Conservation (phyloP, 1,139 yeast species). For the Ogataea hybrid region DNA sequence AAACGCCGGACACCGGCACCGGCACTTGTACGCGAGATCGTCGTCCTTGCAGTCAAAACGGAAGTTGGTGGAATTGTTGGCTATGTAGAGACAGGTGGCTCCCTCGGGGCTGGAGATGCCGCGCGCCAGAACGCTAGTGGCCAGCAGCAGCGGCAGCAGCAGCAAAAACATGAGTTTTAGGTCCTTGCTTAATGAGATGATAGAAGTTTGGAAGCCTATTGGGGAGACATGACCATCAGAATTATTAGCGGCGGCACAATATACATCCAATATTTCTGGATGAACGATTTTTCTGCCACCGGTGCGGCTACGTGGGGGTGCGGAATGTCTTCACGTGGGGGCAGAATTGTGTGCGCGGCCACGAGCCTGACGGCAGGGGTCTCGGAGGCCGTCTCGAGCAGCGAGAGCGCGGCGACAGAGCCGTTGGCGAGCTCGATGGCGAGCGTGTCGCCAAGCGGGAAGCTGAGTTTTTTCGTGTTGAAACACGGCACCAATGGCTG, state of each 20-base stretch:
- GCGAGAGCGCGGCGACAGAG: conserved; percentile 7
- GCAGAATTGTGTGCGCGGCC: conserved; percentile 4
- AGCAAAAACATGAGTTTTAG: not conserved
- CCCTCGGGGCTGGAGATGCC: conserved; percentile 33
- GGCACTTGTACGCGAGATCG: conserved; percentile 30
- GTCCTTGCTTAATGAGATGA: not conserved
- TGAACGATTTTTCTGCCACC: conserved; percentile 43
- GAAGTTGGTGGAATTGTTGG: conserved; percentile 31
- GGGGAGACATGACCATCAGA: conserved; percentile 27
- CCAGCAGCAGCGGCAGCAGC: not conserved
- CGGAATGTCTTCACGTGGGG: conserved; percentile 15
- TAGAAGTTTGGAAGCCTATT: conserved; percentile 4
- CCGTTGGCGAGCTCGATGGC: conserved; percentile 6
- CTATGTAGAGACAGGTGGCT: conserved; percentile 32
- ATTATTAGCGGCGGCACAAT: conserved; percentile 40
- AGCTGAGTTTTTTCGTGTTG: conserved; percentile 18
- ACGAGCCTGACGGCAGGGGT: conserved; percentile 3
- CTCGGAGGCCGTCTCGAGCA: conserved; percentile 3
- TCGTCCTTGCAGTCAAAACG: conserved; percentile 33
- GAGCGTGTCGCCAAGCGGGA: conserved; percentile 16
- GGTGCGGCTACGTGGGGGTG: conserved; percentile 20
- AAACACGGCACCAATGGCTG: conserved; percentile 15
- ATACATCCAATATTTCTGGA: conserved; percentile 56
- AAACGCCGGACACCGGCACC: conserved; percentile 33
- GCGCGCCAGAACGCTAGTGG: conserved; percentile 13